phyloP scores from a whole-genome alignment of 2,329 filamentous ascomycete species.

The Akanthomyces dipterigenus region DNA sequence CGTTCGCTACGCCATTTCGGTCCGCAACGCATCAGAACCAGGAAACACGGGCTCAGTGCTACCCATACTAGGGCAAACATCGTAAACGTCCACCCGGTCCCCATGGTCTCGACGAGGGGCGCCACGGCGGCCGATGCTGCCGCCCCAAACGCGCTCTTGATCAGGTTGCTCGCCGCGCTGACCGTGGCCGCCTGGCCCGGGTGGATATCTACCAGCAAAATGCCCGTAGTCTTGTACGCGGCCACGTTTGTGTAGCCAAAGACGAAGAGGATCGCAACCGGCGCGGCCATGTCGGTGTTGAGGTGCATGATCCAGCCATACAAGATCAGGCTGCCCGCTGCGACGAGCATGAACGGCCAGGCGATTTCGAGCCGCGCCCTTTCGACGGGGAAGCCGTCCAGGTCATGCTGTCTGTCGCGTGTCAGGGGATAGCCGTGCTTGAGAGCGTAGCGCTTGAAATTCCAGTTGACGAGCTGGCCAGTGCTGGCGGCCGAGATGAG shows the following conservation, averaged over 20 bases:
- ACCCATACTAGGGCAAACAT: background rate
- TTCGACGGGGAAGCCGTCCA: slow-evolving; percentile 37
- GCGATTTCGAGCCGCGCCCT: slow-evolving; percentile 34
- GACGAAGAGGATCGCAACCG: background rate
- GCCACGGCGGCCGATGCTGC: background rate
- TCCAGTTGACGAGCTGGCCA: slow-evolving; percentile 54
- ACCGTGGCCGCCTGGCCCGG: background rate
- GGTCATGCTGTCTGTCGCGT: slow-evolving; percentile 37
- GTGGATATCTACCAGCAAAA: background rate
- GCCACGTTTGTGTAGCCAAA: background rate
- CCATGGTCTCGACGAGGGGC: background rate
- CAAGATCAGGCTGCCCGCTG: background rate
- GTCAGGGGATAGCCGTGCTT: slow-evolving; percentile 41
- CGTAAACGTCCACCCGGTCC: background rate
- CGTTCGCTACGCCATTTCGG: background rate
- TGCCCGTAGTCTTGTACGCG: background rate
- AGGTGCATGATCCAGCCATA: background rate
- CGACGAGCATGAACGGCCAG: slow-evolving; percentile 34
- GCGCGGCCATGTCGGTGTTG: background rate
- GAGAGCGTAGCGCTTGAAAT: slow-evolving; percentile 51
- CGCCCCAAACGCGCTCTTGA: background rate
- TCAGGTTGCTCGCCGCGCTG: background rate
- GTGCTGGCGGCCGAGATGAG: background rate
- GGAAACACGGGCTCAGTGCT: background rate
- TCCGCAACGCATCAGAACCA: background rate